Evolutionary conservation across 2,329 filamentous ascomycete genomes (phyloP).

Genomic region (Orbilia ellipsospora): DNA sequence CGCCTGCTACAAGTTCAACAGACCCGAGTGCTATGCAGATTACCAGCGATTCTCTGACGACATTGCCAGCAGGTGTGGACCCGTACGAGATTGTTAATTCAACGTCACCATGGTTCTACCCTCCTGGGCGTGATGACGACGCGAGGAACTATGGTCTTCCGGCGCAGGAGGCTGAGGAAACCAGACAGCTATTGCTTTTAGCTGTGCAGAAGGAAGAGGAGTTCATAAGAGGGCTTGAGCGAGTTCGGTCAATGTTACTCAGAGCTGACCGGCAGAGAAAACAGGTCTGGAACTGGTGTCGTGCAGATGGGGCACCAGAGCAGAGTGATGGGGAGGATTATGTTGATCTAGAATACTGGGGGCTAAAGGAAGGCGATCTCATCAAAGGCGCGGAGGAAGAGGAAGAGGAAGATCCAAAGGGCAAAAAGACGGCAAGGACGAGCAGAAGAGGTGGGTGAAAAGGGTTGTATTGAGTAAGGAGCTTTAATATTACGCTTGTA

Average conservation of each 20-base stretch:
- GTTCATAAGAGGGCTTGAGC: constrained; percentile 76
- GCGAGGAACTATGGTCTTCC: constrained; percentile 76
- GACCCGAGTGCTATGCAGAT: constrained; percentile 25
- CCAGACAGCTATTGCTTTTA: constrained; percentile 76
- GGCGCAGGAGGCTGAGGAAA: constrained; percentile 79
- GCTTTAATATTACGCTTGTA: background rate
- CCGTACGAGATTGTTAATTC: constrained; percentile 49
- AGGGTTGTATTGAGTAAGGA: background rate
- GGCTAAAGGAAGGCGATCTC: constrained; percentile 73
- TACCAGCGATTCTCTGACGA: constrained; percentile 4
- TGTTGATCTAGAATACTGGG: constrained; percentile 86
- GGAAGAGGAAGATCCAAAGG: constrained; percentile 60
- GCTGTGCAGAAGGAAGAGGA: constrained; percentile 90
- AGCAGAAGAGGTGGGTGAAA: constrained; percentile 35
- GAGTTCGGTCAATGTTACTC: constrained; percentile 76
- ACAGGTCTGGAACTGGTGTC: constrained; percentile 78
- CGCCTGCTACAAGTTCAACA: background rate
- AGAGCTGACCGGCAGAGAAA: constrained; percentile 77
- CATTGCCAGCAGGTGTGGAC: constrained; percentile 40
- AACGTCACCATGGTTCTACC: constrained; percentile 67
- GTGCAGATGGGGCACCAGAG: constrained; percentile 72
- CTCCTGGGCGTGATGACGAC: constrained; percentile 73
- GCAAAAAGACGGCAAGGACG: constrained; percentile 46
- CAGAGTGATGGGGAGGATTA: constrained; percentile 91
- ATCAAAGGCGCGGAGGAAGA: constrained; percentile 84